These are phyloP conservation scores for Schizosaccharomyces japonicus DNA, from an alignment of 805 yeast species.

Conservation along the genomic window DNA sequence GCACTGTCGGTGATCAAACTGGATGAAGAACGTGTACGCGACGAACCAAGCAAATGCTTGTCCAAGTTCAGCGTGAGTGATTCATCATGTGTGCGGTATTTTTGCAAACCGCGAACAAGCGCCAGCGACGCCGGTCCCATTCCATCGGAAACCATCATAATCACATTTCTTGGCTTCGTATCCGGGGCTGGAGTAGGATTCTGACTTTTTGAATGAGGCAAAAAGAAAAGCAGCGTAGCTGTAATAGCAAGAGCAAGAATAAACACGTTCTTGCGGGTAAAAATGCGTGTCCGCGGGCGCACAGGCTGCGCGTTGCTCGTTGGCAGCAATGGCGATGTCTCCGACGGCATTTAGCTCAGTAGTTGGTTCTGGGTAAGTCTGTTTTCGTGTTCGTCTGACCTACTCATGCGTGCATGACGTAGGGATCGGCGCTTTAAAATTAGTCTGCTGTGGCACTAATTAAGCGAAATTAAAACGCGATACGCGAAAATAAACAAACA, in stretches of 20 bases:
- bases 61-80: conserved; percentile 22
- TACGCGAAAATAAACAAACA: no score
- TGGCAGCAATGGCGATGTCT: no score
- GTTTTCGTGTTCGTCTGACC: no score
- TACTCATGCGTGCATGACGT: no score
- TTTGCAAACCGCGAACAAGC: conserved; percentile 10
- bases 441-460: no score
- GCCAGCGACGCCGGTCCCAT: conserved; percentile 12
- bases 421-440: no score
- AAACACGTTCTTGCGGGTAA: no score
- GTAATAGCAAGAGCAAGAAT: neutral
- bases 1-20: conserved; percentile 83
- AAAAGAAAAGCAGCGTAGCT: neutral
- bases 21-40: conserved; percentile 56
- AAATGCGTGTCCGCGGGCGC: no score
- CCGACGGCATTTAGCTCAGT: no score
- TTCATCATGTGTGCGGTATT: conserved; percentile 2
- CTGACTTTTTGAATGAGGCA: neutral
- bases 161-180: neutral
- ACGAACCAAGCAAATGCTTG: conserved; percentile 50
- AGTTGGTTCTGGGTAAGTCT: no score
- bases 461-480: no score
- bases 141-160: conserved; percentile 5
- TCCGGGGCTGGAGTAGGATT: neutral
- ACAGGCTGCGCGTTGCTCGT: no score